Evolutionary conservation across 176 grass and related monocot species (phyloP).

Genomic region (Elaeis guineensis): DNA sequence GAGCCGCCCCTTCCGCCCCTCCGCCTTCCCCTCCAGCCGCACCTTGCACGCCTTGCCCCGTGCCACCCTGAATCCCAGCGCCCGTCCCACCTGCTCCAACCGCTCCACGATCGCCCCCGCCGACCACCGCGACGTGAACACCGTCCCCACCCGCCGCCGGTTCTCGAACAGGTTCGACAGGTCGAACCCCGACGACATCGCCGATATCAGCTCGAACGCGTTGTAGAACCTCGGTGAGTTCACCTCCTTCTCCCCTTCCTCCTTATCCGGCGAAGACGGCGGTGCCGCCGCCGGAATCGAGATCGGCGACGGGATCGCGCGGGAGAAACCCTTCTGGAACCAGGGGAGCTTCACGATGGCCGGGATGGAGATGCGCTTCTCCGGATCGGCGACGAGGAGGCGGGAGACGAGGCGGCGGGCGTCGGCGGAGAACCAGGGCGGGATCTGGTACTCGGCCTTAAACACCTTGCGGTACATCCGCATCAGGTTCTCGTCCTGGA

Average conservation of each 20-base stretch:
- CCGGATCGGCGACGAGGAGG: constrained; percentile 68
- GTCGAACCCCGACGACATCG: constrained; percentile 96
- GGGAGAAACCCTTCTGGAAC: constrained; percentile 56
- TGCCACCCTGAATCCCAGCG: constrained; percentile 39
- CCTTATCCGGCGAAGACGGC: constrained; percentile 13
- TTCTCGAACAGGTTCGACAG: constrained; percentile 78
- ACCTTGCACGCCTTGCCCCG: constrained; percentile 13
- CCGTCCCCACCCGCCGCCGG: constrained; percentile 39
- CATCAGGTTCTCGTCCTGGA: constrained; percentile 67
- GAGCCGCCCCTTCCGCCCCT: constrained; percentile 41
- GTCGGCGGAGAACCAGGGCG: constrained; percentile 73
- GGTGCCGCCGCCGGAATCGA: not conserved
- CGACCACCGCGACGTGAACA: constrained; percentile 61
- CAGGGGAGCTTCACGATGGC: constrained; percentile 62
- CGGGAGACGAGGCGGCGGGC: constrained; percentile 60
- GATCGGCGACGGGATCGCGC: constrained; percentile 11
- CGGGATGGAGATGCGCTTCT: constrained; percentile 59
- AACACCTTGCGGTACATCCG: constrained; percentile 93
- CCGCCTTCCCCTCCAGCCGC: constrained; percentile 47
- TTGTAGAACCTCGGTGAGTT: constrained; percentile 73
- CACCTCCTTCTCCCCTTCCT: not conserved
- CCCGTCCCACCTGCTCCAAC: constrained; percentile 29
- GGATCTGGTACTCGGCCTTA: constrained; percentile 67
- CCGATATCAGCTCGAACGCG: constrained; percentile 89
- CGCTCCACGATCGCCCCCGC: constrained; percentile 38